Base-by-base conservation (phyloP, 2,329 filamentous ascomycete genomes). In the Leptographium wingfieldii region DNA sequence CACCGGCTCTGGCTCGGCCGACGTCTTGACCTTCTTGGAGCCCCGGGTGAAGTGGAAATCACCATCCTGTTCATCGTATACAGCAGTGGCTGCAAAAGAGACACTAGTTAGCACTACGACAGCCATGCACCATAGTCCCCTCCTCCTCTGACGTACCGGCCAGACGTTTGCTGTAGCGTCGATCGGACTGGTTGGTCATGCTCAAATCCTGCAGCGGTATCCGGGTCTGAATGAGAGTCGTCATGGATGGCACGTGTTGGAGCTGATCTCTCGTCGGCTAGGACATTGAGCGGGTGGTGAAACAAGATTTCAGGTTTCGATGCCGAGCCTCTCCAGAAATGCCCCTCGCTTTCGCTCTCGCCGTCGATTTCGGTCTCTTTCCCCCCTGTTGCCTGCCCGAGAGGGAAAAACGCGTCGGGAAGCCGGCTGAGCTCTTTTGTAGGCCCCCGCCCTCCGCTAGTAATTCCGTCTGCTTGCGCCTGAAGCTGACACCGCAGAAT, bases 21-120 rank as follows among this genome's bases (percentile, higher is more conserved):
- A 77, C 52, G 80, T 79, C 73, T 86, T 90, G 62, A 78, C 77
- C 67, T 81, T 74, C 68, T 88, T 88, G 12, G 84, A 77, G 63
- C 80, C 84, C 65, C 87, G 82, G 64, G 85, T 83, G 70, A 91
- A 92, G 61, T 83, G 77, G 67, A 92, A 92, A 63, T 88, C 88
- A 67, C 87, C 88, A 74, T 88, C 85, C 67, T 87, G 81, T 71
- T 92, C 87, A 67, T 89, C 86, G 66, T 86, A 86, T 63, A 73
- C 77, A 56, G 68, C 66, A 57, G 67, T 60, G 59, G 67, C 69
- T 69, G 60, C 55, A 14, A 46, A 22, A 14, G 65, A 40, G 0
- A 40, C 10, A 40, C 38, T 16, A 5, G 38, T 69, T 60, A 67
- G 67, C 53, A 62, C 35, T 53, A 43, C 25, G 10, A 9, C 27